These are phyloP conservation scores for Elongisporangium anandrum DNA, from an alignment of 352 stramenopile species.

Conservation along the genomic window DNA sequence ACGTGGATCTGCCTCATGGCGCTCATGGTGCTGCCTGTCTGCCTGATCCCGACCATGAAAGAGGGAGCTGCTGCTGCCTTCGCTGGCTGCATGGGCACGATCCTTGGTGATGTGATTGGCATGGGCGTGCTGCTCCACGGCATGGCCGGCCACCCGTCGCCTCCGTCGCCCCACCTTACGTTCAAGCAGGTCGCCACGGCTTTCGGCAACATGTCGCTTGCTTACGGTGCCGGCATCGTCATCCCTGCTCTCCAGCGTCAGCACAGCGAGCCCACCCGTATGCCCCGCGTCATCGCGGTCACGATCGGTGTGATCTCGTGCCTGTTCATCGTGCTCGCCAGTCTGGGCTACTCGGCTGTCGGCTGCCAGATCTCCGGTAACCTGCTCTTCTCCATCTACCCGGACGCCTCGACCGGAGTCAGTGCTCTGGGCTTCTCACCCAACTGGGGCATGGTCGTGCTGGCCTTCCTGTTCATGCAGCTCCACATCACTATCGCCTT, in stretches of 20 bases:
- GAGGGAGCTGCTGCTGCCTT: slow-evolving; percentile 39
- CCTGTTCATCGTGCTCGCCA: slow-evolving; percentile 42
- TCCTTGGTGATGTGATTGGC: slow-evolving; percentile 41
- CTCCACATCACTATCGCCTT: slow-evolving; percentile 16
- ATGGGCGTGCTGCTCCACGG: slow-evolving; percentile 34
- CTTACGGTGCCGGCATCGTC: slow-evolving; percentile 49
- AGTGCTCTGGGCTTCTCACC: slow-evolving; percentile 32
- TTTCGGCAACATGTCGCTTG: slow-evolving; percentile 49
- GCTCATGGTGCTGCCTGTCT: slow-evolving; percentile 31
- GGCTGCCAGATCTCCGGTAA: slow-evolving; percentile 55
- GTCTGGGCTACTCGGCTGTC: slow-evolving; percentile 32
- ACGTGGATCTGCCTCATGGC: slow-evolving; percentile 57
- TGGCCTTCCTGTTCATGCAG: slow-evolving; percentile 31
- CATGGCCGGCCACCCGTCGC: slow-evolving; percentile 34
- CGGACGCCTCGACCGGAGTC: slow-evolving; percentile 21
- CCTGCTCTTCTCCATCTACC: slow-evolving; percentile 47
- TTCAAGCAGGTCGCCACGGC: slow-evolving; percentile 37
- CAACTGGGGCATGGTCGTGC: slow-evolving; percentile 32
- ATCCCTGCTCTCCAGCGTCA: slow-evolving; percentile 47
- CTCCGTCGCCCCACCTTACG: slow-evolving; percentile 28
- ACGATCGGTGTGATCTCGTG: slow-evolving; percentile 44
- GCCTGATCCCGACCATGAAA: slow-evolving; percentile 45
- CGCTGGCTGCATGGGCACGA: slow-evolving; percentile 36
- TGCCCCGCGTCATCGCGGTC: slow-evolving; percentile 47
- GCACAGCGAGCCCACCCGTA: slow-evolving; percentile 41